These are phyloP conservation scores for Leucaena leucocephala DNA, from an alignment of 306 rosid genomes.

Conservation along the genomic window DNA sequence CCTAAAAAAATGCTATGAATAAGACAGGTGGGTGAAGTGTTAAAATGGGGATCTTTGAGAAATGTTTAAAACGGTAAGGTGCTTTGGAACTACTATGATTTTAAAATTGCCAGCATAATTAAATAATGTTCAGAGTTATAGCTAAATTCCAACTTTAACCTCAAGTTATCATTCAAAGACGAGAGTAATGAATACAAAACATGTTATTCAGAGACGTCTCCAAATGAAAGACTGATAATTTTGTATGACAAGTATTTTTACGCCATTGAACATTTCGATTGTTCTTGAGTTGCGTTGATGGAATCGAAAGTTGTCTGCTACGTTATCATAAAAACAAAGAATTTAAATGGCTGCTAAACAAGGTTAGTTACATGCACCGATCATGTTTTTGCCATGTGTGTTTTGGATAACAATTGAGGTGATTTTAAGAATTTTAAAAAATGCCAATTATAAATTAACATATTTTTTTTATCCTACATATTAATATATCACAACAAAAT, in stretches of 20 bases:
- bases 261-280: not conserved
- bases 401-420: not conserved
- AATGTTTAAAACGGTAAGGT: not conserved
- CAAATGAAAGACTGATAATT: not conserved
- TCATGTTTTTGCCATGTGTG: not conserved
- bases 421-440: not conserved
- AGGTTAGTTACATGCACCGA: not conserved
- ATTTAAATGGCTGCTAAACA: not conserved
- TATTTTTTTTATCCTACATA: no score
- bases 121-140: not conserved
- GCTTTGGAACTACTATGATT: not conserved
- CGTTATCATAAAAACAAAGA: not conserved
- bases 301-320: not conserved
- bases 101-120: not conserved
- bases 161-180: not conserved
- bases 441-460: not conserved
- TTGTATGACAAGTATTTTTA: not conserved
- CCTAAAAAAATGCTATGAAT: not conserved
- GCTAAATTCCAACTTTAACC: not conserved
- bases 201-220: not conserved
- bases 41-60: not conserved
- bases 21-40: not conserved
- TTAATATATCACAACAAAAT: no score
- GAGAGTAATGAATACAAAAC: not conserved
- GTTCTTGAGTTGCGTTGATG: not conserved